Evolutionary conservation across 768 basidiomycete genomes (phyloP), one percentile per base, ranked within the genome.

Genomic region (Auriscalpium vulgare): DNA sequence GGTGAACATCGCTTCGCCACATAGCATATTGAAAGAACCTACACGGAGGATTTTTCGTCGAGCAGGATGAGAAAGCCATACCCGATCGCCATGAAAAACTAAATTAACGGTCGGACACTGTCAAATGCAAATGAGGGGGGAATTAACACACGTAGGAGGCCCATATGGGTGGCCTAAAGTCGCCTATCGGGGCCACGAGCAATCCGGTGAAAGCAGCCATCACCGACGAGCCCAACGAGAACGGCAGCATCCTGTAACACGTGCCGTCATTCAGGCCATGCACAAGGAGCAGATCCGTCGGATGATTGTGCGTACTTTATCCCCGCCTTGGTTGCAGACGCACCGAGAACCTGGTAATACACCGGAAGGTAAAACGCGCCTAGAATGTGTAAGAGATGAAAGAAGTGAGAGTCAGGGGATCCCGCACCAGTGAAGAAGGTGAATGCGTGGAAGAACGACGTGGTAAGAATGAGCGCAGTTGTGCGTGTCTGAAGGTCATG

Each of bases 331-430:
- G 72, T 73, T 23, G 72, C 69, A 7, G 68, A 68, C 19, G 71
- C 67, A 4, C 75, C 75, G 16, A 74, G 69, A 7, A 71, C 67
- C 66, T 75, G 75, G 52, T 70, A 76, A 57, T 74, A 75, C 51
- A 75, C 59, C 4, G 75, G 75, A 37, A 75, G 51, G 51, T 76
- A 75, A 54, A 71, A 65, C 53, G 62, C 52, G 38, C 67, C 70
- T 51, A 56, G 46, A 50, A 8, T 4, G 37, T 4, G 46, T 45
- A 49, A 50, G 37, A 57, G 37, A 29, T 36, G 44, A 52, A 13
- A 21, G 9, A 14, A 16, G n/a, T 17, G 6, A 43, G 6, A 35
- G 17, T 21, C 14, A 13, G 6, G 40, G 3, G 8, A 43, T 29
- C 56, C 29, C 62, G n/a, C 55, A 71, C 72, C 67, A 14, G 60